Evolutionary conservation across 352 stramenopile species (phyloP).

Genomic region (Phytophthora ohioensis): DNA sequence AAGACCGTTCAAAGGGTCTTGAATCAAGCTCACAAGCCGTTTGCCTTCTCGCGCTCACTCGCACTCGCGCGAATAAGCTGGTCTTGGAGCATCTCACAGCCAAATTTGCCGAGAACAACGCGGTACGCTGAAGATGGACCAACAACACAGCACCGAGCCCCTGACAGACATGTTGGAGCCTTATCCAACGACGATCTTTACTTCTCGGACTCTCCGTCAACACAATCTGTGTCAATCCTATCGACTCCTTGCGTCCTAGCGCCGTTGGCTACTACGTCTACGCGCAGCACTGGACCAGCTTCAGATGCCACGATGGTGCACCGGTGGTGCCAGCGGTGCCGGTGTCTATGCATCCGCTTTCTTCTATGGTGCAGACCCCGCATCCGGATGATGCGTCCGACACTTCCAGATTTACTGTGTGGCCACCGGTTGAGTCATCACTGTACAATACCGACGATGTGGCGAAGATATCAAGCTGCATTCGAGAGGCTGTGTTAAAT

Average conservation of each 20-base stretch:
- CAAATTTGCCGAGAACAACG: neutral
- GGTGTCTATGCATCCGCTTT: neutral
- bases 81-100: neutral
- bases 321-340: no score
- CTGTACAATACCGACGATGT: slow-evolving; percentile 2
- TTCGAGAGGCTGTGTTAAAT: neutral
- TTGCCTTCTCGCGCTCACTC: no score
- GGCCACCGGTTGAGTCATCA: neutral
- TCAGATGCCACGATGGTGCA: neutral
- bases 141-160: neutral
- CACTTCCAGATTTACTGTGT: neutral
- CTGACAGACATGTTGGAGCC: neutral
- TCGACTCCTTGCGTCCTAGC: neutral
- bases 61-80: no score
- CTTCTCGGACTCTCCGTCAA: neutral
- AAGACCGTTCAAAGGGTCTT: neutral
- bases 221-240: neutral
- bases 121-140: neutral
- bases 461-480: neutral
- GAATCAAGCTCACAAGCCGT: neutral
- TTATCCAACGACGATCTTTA: neutral
- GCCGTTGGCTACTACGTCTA: neutral
- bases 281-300: neutral
- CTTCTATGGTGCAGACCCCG: neutral
- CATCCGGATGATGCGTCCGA: neutral